Base-by-base conservation (phyloP, 768 basidiomycete genomes). In the Erythrobasidium yunnanense region DNA sequence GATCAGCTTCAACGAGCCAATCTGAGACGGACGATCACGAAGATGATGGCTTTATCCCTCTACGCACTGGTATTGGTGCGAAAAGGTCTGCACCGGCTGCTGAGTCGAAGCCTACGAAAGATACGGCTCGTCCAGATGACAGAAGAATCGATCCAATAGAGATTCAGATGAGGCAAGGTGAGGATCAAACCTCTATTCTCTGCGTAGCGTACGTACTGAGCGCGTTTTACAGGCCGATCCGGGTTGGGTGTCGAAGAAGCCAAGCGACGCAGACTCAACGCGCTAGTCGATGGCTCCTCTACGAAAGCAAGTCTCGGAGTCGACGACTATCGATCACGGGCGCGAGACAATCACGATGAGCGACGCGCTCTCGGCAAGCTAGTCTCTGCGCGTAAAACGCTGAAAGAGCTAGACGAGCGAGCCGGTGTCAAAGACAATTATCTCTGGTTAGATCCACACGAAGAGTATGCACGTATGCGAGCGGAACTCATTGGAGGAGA, bases 361-460 rank as follows among this genome's bases (percentile, higher is more conserved):
- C 53, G 55, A 2, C 55, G 66, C 13, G 71, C 71, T 4, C 58
- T 34, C 29, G 70, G 70, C 1, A 52, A 71, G 50, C 52, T 72
- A 0, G 55, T 55, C 23, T 56, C 56, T 3, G 66, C 60, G 1
- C 68, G 71, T 11, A 38, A 69, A 20, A 72, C 71, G 32, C 55
- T 53, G 45, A 56, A 69, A 34, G 71, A 70, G 35, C 66, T 72
- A 13, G 71, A 72, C 51, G 52, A 65, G 17, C 46, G 70, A 4
- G 30, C 49, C n/a, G 70, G 68, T 1, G 33, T 70, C 8, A 66
- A 66, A 22, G 54, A 55, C 25, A 69, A 60, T 34, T 8, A 23
- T 27, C 67, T 72, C 68, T 71, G 70, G 71, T 51, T 66, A 5
- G 71, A 72, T 45, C 71, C 70, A 42, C 47, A 67, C 5, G 71